Evolutionary conservation across 768 basidiomycete genomes (phyloP), one percentile per base, ranked within the genome.

Genomic region (Neoboletus magnificus): DNA sequence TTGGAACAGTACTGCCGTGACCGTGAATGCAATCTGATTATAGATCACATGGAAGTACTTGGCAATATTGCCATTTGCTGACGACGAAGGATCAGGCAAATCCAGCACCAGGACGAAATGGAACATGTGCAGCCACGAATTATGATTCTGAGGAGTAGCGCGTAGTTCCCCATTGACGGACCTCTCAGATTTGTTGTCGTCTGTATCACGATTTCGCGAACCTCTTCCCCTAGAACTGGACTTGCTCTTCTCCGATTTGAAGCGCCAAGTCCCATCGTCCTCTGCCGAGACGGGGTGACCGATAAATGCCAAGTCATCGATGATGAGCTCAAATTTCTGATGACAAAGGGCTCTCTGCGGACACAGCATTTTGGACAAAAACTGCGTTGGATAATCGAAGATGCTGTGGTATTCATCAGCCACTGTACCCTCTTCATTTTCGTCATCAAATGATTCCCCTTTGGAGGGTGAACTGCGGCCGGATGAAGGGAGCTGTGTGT

Each of bases 251-350:
- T 88, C 87, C n/a, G 76, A 75, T 65, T 80, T 83, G 69, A 91
- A 91, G 39, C 77, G 76, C 93, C 94, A 94, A 15, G 66, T 76
- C 1, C 87, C 90, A 61, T 87, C 85, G 29, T 76, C 64, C 50
- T 90, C 87, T 12, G 82, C 82, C 66, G 88, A 90, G 3, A 98
- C 93, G 2, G 96, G 97, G 69, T 98, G 95, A 0, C 97, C 97
- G 42, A 98, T 79, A 69, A 98, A 98, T 6, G 85, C 91, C 25
- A 98, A 78, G 63, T 94, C 87, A 67, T 98, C 94, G 25, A 97
- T 87, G 39, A 91, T 73, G 30, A 99, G 81, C 68, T 96, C 93
- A 66, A 97, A 98, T 65, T 92, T 92, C 70, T 93, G 91, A 71
- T 99, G 93, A 64, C 93, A 97, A 70, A 94, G 83, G 15, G 85